Base-by-base conservation (phyloP, 441 rosid genomes). In the Raphanus hybrid region DNA sequence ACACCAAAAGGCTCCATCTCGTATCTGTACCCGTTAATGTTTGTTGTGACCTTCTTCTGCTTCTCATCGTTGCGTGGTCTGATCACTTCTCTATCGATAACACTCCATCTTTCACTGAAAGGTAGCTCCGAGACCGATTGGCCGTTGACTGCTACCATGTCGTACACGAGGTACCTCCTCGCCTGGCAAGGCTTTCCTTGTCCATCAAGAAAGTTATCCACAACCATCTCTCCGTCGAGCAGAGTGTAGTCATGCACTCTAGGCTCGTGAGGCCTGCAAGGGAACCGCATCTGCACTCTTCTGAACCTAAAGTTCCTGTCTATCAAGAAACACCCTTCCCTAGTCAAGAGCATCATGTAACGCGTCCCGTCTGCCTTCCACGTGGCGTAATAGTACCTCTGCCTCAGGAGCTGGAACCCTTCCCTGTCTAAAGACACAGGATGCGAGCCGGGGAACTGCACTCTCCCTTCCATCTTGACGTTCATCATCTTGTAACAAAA, bases 351-450 rank as follows among this genome's bases (percentile, higher is more conserved):
- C 99, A 96, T 91, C 98, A 96, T 89, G 78, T 96, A 96, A 66
- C 99, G 88, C 20, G 97, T 96, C 76, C 98, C 99, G 84, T 96
- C 99, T 35, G 99, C 99, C 78, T 96, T 96, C 99, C 99, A 96
- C 23, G 99, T 93, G 66, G 94, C 99, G 82, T 91, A 93, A 79
- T 96, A 96, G 69, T 96, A 96, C 3, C 97, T 90, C 79, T 91
- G 99, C 82, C 98, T 91, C 80, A 96, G 79, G 63, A 92, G 85
- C 81, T 93, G 98, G 54, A 96, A 83, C 79, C 95, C 94, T 5
- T 93, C 97, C 80, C 99, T 92, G 96, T 86, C 89, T 74, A 96
- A 92, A 34, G 99, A 96, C 68, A 96, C 99, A 41, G 99, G 99
- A 67, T 96, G 99, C 8, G 99, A 96, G 48, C 99, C 99, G 4